A percentile compares a stretch with the other conserved stretches of the same genome.
Evolutionary conservation across 768 basidiomycete genomes (phyloP).

Genomic region (Boletus speciosus): DNA sequence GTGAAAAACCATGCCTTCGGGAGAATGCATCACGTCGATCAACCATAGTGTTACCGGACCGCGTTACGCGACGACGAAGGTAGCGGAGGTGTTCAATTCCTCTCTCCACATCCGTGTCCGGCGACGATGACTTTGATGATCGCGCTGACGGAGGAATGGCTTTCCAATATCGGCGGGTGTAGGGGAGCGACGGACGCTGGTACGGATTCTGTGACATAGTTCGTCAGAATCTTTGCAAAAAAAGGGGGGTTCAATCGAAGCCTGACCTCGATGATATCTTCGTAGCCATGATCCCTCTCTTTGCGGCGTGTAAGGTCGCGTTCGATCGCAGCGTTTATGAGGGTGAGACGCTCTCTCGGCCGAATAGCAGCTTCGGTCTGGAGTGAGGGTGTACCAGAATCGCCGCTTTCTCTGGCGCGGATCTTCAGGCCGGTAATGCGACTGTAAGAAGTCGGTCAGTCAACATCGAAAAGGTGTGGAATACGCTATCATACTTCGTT

Average conservation of each 20-base stretch:
- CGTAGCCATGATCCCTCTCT: slow-evolving; percentile 78
- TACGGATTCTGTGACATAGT: slow-evolving; percentile 55
- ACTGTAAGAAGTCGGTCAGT: slow-evolving; percentile 23
- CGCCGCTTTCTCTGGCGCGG: slow-evolving; percentile 44
- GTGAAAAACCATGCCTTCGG: slow-evolving; percentile 23
- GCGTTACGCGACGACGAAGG: slow-evolving; percentile 73
- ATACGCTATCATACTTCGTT: slow-evolving; percentile 7
- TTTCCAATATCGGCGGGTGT: slow-evolving; percentile 66
- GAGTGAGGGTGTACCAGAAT: slow-evolving; percentile 36
- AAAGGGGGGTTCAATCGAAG: not conserved
- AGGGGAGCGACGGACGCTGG: slow-evolving; percentile 57
- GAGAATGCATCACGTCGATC: slow-evolving; percentile 57
- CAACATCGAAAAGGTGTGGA: not conserved
- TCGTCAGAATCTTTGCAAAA: slow-evolving; percentile 1
- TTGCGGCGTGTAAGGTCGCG: slow-evolving; percentile 62
- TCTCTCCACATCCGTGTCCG: slow-evolving; percentile 19
- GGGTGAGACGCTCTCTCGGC: slow-evolving; percentile 62
- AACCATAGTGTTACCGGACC: slow-evolving; percentile 74
- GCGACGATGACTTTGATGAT: slow-evolving; percentile 31
- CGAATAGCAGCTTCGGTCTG: slow-evolving; percentile 49
- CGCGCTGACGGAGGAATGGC: slow-evolving; percentile 43
- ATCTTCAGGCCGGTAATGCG: slow-evolving; percentile 53
- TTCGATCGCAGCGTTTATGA: slow-evolving; percentile 54
- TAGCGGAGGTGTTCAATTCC: slow-evolving; percentile 24
- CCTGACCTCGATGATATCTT: slow-evolving; percentile 80